Conservation (phyloP, 768 basidiomycete genomes). For the Tylopilus felleus region DNA sequence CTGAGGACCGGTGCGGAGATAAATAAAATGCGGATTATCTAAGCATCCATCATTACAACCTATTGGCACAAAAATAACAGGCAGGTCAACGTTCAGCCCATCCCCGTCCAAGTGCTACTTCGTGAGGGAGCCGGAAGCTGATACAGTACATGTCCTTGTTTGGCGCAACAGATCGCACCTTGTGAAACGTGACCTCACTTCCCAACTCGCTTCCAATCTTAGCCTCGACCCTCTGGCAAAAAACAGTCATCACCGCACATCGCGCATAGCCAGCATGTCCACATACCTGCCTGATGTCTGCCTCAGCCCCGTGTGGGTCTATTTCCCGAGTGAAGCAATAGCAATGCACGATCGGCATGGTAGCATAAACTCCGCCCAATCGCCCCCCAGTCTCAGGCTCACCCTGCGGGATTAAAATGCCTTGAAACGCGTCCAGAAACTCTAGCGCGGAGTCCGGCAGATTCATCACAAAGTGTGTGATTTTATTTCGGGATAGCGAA, state of each 20-base stretch:
- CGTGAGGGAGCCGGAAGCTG: constrained; percentile 69
- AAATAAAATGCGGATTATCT: constrained; percentile 31
- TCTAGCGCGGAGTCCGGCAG: constrained; percentile 87
- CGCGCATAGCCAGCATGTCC: constrained; percentile 1
- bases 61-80: not conserved
- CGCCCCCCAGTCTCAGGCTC: constrained; percentile 32
- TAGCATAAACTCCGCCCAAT: constrained; percentile 43
- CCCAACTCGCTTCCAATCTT: constrained; percentile 54
- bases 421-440: constrained; percentile 87
- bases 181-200: constrained; percentile 53
- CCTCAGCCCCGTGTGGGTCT: constrained; percentile 61
- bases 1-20: constrained; percentile 18
- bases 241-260: constrained; percentile 12
- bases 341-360: constrained; percentile 90
- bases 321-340: constrained; percentile 93
- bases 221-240: constrained; percentile 65
- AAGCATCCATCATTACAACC: constrained; percentile 16
- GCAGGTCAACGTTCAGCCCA: not conserved
- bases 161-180: constrained; percentile 91
- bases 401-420: constrained; percentile 50
- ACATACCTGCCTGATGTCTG: constrained; percentile 79
- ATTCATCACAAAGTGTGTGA: constrained; percentile 97
- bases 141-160: constrained; percentile 98
- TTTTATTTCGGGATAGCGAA: constrained; percentile 45
- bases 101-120: constrained; percentile 35